These are phyloP conservation scores for Pseudopediastrum boryanum DNA, from an alignment of 139 green algal species.

Conservation along the genomic window DNA sequence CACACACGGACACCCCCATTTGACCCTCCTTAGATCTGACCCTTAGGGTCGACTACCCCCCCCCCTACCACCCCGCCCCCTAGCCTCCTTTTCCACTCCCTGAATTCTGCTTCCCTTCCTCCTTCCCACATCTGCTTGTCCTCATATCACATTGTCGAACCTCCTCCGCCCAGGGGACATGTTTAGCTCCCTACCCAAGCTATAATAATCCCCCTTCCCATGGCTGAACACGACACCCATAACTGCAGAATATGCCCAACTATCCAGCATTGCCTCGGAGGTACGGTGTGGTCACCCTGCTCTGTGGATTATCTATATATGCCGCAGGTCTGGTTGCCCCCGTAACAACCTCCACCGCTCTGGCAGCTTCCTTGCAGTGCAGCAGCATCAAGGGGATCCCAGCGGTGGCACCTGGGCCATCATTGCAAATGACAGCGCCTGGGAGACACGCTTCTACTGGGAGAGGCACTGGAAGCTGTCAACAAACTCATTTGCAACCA, in stretches of 20 bases:
- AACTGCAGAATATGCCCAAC: background rate
- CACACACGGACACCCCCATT: no score
- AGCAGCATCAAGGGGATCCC: background rate
- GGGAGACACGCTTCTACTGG: background rate
- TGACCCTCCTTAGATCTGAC: no score
- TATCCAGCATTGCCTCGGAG: background rate
- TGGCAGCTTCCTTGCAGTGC: background rate
- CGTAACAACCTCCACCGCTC: background rate
- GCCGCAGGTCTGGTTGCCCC: no score
- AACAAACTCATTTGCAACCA: conserved; percentile 15
- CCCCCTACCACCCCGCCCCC: no score
- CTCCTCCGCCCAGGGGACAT: background rate
- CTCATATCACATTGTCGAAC: no score
- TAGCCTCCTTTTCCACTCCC: no score
- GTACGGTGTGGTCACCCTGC: background rate
- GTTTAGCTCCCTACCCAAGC: background rate
- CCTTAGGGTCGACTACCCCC: no score
- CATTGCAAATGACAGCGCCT: background rate
- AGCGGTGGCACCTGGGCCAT: background rate
- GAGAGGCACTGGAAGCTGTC: conserved; percentile 27
- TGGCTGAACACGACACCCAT: background rate
- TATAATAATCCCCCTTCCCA: background rate
- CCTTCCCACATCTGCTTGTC: no score
- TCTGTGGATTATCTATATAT: background rate
- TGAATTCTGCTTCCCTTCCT: no score